Base-by-base conservation (phyloP, 73 alveolate genomes). In the Stentor roeselii region DNA sequence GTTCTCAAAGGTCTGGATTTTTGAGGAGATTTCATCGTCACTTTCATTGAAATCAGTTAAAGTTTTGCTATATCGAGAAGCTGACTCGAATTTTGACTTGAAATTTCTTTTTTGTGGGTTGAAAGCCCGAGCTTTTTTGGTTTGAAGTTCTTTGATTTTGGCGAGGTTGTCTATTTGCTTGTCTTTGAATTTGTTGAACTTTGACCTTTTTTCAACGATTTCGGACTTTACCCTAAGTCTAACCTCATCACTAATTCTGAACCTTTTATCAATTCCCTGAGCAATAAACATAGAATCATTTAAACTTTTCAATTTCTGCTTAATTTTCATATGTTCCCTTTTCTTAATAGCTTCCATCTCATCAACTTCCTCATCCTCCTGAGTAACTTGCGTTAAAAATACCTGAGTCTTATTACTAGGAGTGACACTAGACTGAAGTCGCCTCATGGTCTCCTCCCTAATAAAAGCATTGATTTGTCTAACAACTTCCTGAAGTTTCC, bases 281-380 rank as follows among this genome's bases (percentile, higher is more conserved):
- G 37, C 27, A 21, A n/a, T 40, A 21, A 11, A 21, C 14, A 67
- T 2, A 1, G n/a, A 32, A 40, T 2, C 37, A 40, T 67, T 32
- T 21, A 67, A 27, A 21, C 37, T 40, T 1, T 32, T 67, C 14
- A 67, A 21, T 36, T n/a, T 67, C 1, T 67, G 15, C 34, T 27
- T 30, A 32, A 67, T 67, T 32, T 21, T 21, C 21, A 21, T 32
- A 27, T 32, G 21, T 21, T 67, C 37, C 41, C 2, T 67, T 67
- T 67, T 34, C 41, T 67, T 67, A 40, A 67, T 67, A 27, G 21
- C 80, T 67, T n/a, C 80, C 21, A 67, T 11, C 2, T 67, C 80
- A 2, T 67, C 80, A 0, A 21, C 80, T 67, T n/a, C 34, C 27
- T 32, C 37, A 27, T 32, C 37, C 21, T 30, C 50, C 37, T n/a